Evolutionary conservation across 306 rosid genomes (phyloP), one percentile per base, ranked within the genome.

Genomic region (Trichosanthes truncata): DNA sequence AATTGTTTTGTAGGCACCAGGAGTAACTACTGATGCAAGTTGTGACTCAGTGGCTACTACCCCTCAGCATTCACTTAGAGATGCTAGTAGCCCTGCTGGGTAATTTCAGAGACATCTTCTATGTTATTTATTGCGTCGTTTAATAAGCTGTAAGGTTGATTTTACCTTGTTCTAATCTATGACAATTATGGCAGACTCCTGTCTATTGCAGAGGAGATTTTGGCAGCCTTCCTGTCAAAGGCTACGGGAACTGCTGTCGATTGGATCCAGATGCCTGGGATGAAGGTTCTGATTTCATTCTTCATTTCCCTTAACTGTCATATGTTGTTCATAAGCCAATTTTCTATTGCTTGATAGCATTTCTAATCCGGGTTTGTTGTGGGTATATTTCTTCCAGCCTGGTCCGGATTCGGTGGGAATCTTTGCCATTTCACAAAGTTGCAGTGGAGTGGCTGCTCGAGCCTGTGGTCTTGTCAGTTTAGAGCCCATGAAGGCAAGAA

Each of bases 201-300:
- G 80, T 89, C 97, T 78, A 85, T 95, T 84, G 98, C 98, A 8
- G 96, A 95, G 92, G 98, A 95, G 87, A 91, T 93, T 81, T 90
- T 95, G 98, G 89, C 97, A 84, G 98, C 91, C 97, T 95, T 95
- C 97, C 98, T 95, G 81, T 95, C 98, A 52, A 95, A 95, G 93
- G 98, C 98, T 84, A 95, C 98, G 31, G 98, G 98, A 91, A 95
- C 98, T 87, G 97, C 98, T 92, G 97, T 95, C 79, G 97, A 95
- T 91, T 95, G 98, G 98, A 96, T 95, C 97, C 98, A 95, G 98
- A 90, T 95, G 98, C 96, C 98, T 90, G 98, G 98, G 97, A 95
- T 95, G 98, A 95, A 95, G 98, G 98, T 95, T 65, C 79, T 51
- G 12, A 4, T 53, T 41, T 35, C 79, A 10, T 33, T 7, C 49